These are phyloP conservation scores for Epichloe uncinata DNA, from an alignment of 2,329 filamentous ascomycete genomes.

Conservation along the genomic window DNA sequence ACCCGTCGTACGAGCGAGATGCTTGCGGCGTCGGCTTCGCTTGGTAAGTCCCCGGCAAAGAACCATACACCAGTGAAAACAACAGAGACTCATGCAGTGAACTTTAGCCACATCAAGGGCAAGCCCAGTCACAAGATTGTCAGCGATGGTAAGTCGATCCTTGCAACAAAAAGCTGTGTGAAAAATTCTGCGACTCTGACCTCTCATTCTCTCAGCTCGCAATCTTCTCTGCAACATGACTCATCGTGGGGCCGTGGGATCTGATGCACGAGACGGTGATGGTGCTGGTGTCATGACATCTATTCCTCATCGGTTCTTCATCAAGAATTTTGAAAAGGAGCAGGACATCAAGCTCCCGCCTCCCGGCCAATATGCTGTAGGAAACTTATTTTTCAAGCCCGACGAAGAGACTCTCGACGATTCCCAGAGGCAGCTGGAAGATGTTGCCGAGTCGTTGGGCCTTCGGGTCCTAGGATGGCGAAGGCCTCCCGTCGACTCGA, in stretches of 20 bases:
- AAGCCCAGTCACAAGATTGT: conserved; percentile 96
- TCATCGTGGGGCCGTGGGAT: conserved; percentile 95
- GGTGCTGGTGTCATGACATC: conserved; percentile 99
- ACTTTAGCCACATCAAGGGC: conserved; percentile 85
- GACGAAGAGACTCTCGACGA: conserved; percentile 80
- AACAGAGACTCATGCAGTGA: background rate
- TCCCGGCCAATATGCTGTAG: conserved; percentile 86
- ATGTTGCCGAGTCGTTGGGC: conserved; percentile 76
- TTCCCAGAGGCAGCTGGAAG: conserved; percentile 86
- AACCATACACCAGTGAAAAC: background rate
- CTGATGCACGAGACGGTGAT: conserved; percentile 94
- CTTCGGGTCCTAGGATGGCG: conserved; percentile 92
- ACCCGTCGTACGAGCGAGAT: conserved; percentile 95
- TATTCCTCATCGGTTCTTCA: conserved; percentile 94
- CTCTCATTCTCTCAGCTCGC: conserved; percentile 2
- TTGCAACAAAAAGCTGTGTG: background rate
- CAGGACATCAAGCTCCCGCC: conserved; percentile 77
- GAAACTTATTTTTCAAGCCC: conserved; percentile 98
- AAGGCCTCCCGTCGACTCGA: conserved; percentile 87
- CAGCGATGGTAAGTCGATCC: conserved; percentile 68
- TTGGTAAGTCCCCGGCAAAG: conserved; percentile 50
- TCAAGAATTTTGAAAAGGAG: conserved; percentile 95
- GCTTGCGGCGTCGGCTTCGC: conserved; percentile 98
- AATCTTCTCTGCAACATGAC: conserved; percentile 99
- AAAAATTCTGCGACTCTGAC: background rate